phyloP scores from a whole-genome alignment of 2,329 filamentous ascomycete species.

The Clarireedia homoeocarpa region DNA sequence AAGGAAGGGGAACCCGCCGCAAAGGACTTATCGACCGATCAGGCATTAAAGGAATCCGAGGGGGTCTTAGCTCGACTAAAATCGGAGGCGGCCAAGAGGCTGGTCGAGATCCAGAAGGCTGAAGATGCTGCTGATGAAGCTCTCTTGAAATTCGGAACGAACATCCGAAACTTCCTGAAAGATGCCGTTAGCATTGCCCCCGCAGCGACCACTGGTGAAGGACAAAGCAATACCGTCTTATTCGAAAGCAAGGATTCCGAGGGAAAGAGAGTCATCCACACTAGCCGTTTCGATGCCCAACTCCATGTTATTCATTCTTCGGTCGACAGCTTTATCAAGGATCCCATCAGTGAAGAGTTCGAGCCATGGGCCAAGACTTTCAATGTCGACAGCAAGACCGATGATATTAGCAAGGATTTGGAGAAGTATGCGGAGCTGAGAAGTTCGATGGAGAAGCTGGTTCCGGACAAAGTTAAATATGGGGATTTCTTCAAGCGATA shows the following conservation, averaged over 20 bases:
- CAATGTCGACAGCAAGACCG: conserved; percentile 76
- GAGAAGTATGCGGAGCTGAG: conserved; percentile 81
- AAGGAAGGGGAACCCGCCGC: conserved; percentile 26
- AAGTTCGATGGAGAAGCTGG: conserved; percentile 85
- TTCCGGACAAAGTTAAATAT: conserved; percentile 90
- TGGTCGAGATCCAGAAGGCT: conserved; percentile 84
- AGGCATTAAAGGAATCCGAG: conserved; percentile 42
- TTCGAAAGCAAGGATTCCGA: conserved; percentile 91
- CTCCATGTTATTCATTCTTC: conserved; percentile 90
- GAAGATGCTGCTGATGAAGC: conserved; percentile 97
- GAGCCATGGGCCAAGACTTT: conserved; percentile 66
- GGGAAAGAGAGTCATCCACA: conserved; percentile 90
- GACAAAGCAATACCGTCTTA: conserved; percentile 55
- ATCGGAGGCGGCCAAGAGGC: conserved; percentile 67
- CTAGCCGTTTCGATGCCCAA: conserved; percentile 89
- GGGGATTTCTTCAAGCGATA: conserved; percentile 88
- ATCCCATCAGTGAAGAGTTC: conserved; percentile 71
- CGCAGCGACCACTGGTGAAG: conserved; percentile 45
- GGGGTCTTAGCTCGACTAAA: conserved; percentile 70
- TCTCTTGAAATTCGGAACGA: conserved; percentile 81
- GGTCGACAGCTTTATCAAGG: conserved; percentile 71
- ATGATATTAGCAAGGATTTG: conserved; percentile 71
- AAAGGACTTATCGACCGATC: conserved; percentile 39
- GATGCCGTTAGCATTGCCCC: conserved; percentile 87
- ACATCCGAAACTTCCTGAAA: conserved; percentile 79